phyloP scores from a whole-genome alignment of 805 yeast species.

The Lipomyces orientalis region DNA sequence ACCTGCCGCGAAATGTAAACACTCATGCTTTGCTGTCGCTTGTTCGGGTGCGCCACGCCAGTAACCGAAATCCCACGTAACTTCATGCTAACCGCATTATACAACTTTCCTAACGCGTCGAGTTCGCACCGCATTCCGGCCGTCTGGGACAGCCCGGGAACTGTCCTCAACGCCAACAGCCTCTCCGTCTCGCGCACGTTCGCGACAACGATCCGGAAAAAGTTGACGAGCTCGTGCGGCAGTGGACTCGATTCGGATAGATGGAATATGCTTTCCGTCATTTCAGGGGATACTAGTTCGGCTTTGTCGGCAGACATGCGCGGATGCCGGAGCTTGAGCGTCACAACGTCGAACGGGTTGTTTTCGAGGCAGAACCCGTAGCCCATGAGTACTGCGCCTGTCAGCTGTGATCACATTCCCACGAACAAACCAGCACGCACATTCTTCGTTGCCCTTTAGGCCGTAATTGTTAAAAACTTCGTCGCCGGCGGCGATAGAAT shows the following conservation, averaged over 20 bases:
- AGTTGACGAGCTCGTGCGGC: constrained; percentile 12
- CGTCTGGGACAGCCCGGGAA: no score
- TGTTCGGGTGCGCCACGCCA: constrained; percentile 4
- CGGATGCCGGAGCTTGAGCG: constrained; percentile 55
- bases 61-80: neutral
- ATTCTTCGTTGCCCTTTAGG: constrained; percentile 82
- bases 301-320: neutral
- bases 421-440: constrained; percentile 14
- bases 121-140: constrained; percentile 20
- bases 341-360: constrained; percentile 62
- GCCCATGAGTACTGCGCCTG: constrained; percentile 59
- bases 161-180: neutral
- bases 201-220: constrained; percentile 21
- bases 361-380: constrained; percentile 75
- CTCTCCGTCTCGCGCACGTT: constrained; percentile 10
- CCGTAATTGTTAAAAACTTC: constrained; percentile 86
- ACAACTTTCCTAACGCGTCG: constrained; percentile 16
- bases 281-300: neutral
- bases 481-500: constrained; percentile 43
- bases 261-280: constrained; percentile 6
- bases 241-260: constrained; percentile 16
- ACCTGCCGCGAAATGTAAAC: constrained; percentile 17
- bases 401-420: neutral
- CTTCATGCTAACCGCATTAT: constrained; percentile 17
- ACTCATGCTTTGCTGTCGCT: neutral